phyloP scores from a whole-genome alignment of 352 stramenopile genomes.

The Globisporangium heterothallicum region DNA sequence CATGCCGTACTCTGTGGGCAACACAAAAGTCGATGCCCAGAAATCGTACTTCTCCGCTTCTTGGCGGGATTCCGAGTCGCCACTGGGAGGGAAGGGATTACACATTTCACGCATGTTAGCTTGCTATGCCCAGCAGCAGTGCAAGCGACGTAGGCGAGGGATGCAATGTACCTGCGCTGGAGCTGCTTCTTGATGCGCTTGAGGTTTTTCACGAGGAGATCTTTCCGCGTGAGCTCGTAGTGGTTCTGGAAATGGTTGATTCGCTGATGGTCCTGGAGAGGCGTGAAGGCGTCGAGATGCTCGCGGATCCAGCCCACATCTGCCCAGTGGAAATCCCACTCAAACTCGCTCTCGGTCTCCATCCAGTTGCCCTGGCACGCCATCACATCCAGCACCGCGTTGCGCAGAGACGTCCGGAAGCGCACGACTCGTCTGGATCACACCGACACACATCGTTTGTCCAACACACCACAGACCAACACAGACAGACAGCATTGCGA shows the following conservation, averaged over 20 bases:
- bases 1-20: conserved; percentile 86
- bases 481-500: neutral
- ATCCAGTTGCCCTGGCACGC: conserved; percentile 44
- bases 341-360: conserved; percentile 64
- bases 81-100: conserved; percentile 15
- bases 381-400: conserved; percentile 80
- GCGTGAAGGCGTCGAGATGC: conserved; percentile 57
- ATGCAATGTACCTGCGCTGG: conserved; percentile 48
- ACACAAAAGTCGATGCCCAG: conserved; percentile 74
- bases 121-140: no score
- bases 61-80: conserved; percentile 20
- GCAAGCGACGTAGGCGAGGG: no score
- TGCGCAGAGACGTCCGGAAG: conserved; percentile 68
- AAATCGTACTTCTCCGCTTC: conserved; percentile 57
- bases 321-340: conserved; percentile 85
- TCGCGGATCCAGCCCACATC: conserved; percentile 83
- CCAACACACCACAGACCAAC: neutral
- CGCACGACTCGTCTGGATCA: conserved; percentile 18
- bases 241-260: conserved; percentile 94
- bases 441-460: neutral
- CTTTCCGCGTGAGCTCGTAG: conserved; percentile 90
- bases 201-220: conserved; percentile 88
- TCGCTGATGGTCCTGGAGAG: conserved; percentile 57
- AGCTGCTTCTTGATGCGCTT: conserved; percentile 87
- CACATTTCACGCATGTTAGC: no score